Evolutionary conservation across 139 green algal species (phyloP).

Genomic region (Edaphochlamys debaryana): DNA sequence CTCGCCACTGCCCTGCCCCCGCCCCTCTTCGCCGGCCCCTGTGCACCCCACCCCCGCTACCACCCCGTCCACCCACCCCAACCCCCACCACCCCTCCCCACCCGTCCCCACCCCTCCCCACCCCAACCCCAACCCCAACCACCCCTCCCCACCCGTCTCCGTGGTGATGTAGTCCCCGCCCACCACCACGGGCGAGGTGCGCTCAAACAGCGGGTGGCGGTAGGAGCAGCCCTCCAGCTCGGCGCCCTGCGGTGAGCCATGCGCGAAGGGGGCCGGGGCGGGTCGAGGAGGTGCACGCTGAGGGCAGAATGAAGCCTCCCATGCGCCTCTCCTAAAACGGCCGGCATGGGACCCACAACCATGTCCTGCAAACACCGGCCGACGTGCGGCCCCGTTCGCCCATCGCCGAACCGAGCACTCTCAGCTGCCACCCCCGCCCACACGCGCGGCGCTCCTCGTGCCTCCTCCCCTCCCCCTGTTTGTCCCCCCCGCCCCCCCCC

Average conservation of each 20-base stretch:
- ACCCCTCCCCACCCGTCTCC: conserved; percentile 68
- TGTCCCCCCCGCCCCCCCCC: not conserved
- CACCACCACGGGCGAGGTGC: conserved; percentile 85
- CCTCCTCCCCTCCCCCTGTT: too few relatives aligned
- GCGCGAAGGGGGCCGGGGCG: not conserved
- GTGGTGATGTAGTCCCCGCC: conserved; percentile 99
- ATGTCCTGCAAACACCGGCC: too few relatives aligned
- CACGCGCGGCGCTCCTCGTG: too few relatives aligned
- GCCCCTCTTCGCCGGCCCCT: too few relatives aligned
- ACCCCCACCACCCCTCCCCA: not conserved
- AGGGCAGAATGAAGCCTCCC: too few relatives aligned
- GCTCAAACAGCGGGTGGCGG: conserved; percentile 90
- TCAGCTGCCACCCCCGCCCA: too few relatives aligned
- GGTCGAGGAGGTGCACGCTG: not conserved
- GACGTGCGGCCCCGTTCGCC: too few relatives aligned
- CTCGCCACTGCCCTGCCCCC: too few relatives aligned
- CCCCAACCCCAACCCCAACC: not conserved
- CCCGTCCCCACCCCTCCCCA: not conserved
- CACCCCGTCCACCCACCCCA: not conserved
- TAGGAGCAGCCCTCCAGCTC: conserved; percentile 89
- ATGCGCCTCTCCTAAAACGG: too few relatives aligned
- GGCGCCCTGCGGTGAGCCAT: conserved; percentile 62
- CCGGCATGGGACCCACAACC: too few relatives aligned
- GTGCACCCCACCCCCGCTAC: too few relatives aligned
- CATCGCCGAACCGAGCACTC: too few relatives aligned